phyloP scores from a whole-genome alignment of 148 eudicot species.

The Camellia granthamiana region DNA sequence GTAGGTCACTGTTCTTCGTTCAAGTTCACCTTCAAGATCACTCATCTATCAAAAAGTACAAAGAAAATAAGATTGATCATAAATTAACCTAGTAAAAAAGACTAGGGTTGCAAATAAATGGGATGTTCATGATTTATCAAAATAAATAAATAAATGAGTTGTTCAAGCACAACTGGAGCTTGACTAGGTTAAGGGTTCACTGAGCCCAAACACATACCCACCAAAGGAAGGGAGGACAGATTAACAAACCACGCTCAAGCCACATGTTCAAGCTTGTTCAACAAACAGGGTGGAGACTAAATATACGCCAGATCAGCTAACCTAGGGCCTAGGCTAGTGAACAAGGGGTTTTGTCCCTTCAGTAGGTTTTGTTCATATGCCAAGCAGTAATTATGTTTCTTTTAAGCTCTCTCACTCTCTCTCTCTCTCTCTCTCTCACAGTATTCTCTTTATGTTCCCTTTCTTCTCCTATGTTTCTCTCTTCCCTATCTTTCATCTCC shows the following conservation, averaged over 20 bases:
- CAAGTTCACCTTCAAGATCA: slow-evolving; percentile 72
- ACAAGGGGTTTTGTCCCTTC: neutral
- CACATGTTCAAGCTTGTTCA: neutral
- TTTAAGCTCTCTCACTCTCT: neutral
- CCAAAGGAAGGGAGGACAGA: neutral
- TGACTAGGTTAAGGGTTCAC: neutral
- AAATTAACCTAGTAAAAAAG: neutral
- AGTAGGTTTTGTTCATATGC: neutral
- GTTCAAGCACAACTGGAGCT: neutral
- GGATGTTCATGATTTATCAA: too few species aligned
- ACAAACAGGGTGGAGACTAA: neutral
- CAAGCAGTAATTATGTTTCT: neutral
- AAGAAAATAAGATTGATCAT: neutral
- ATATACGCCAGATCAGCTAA: neutral
- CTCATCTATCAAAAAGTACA: slow-evolving; percentile 48
- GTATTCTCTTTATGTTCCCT: neutral
- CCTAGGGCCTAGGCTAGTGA: neutral
- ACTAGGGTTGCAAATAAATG: neutral
- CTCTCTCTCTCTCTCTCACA: neutral
- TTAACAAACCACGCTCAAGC: neutral
- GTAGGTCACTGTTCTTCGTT: slow-evolving; percentile 82
- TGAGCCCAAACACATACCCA: neutral
- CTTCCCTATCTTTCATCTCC: too few species aligned
- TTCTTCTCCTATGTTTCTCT: neutral
- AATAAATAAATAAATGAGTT: too few species aligned